Evolutionary conservation across 352 stramenopile species (phyloP), one percentile per base, ranked within the genome.

Genomic region (Thalassiosira sp.): DNA sequence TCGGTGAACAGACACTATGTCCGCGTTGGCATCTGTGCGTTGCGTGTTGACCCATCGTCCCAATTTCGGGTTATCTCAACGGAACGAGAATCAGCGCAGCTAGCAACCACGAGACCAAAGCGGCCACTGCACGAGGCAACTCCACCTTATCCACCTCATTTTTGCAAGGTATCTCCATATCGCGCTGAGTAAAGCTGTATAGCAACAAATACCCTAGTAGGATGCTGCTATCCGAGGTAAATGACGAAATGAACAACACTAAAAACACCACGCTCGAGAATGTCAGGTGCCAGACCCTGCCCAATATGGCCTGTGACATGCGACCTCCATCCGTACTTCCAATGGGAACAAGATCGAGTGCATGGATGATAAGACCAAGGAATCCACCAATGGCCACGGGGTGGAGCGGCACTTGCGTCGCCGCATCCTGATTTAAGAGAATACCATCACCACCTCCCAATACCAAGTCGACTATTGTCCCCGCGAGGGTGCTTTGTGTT

Each of bases 321-420:
- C 85, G 54, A 28, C 82, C 85, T 35, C 85, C 85, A 58, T 91
- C 82, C 8, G 80, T 88, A 15, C 61, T 76, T 0, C 84, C 85
- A 2, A 91, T 56, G 13, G 87, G 87, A 24, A 92, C 40, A 13
- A 87, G 45, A 42, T 88, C 83, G 1, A 92, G 57, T 0, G 84
- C 72, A 72, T 89, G 85, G 11, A 87, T 89, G 2, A 92, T 68
- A 1, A 89, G 52, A 20, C 84, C 85, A 20, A 83, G 48, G 49
- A 84, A 90, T 58, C 87, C 87, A 42, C 59, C 81, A 70, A 92
- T 84, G 7, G 85, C 85, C 25, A 89, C 72, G 0, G 87, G 87
- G 56, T 92, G 87, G 31, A 92, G 58, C 28, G 76, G 62, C 46
- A 92, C 63, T 25, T 68, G 56, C 7, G 76, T 78, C 20, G 25